Evolutionary conservation across 1,284 basidiomycete species (phyloP), one percentile per base, ranked within the genome.

Genomic region (Trametes pubescens): DNA sequence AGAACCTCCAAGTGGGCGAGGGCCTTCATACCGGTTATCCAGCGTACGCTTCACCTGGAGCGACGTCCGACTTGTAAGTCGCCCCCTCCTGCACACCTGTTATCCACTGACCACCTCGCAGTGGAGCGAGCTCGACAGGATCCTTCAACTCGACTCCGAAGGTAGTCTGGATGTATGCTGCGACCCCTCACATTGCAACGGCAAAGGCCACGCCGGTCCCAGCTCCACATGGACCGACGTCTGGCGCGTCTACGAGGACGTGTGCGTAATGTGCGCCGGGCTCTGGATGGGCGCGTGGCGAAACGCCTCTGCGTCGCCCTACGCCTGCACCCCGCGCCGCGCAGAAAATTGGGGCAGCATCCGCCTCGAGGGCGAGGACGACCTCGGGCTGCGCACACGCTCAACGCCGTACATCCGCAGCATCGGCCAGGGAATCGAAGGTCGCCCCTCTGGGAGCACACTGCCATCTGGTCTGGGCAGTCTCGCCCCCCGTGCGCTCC

Each of bases 231-330:
- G 88, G 88, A 81, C 85, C n/a, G 90, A 92, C 65, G 84, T 84
- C 10, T 92, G 91, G 90, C 83, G 85, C 29, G 80, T 93, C 16
- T 94, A 93, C 71, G 92, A 94, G 76, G 92, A 93, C 65, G 88
- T 90, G 13, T 93, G 92, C 66, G 79, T 93, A 47, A 80, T 92
- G 54, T 93, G 91, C 71, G 91, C 91, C 0, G 86, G 89, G 1
- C 80, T 92, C 16, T 92, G 90, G 89, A 84, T 90, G 72, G 89
- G 88, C 86, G 89, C 81, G 83, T 52, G 79, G 80, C 52, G 84
- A 82, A 26, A 26, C 24, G 65, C 81, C 84, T 0, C 69, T 73
- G 61, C 81, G 81, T 7, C 84, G 82, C 65, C 82, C 83, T n/a
- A 82, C 79, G 9, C 80, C 74, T 18, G 77, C 78, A 52, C 81